Evolutionary conservation across 1,284 basidiomycete species (phyloP), one percentile per base, ranked within the genome.

Genomic region (Ceratobasidium sp.): DNA sequence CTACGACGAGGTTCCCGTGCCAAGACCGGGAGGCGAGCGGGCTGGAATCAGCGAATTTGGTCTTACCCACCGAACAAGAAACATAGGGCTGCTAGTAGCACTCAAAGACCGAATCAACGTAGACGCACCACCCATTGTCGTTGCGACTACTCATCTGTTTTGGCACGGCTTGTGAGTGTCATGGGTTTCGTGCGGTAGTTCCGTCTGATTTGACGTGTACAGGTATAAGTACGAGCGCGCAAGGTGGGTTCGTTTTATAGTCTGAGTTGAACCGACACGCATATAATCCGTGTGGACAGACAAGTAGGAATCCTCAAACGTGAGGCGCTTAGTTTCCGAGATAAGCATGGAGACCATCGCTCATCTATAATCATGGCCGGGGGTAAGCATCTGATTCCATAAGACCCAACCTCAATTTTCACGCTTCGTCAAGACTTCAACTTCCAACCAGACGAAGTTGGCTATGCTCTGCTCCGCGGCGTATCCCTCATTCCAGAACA

Each of bases 221-320:
- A 92, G 92, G 70, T 94, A 91, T 76, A 85, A 86, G 0, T 98
- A 98, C 77, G 96, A 99, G 79, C 85, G 96, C 55, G 84, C 88
- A 29, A 87, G 96, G 90, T 85, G 73, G 32, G 69, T 20, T 40
- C 31, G 25, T 31, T 54, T 25, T 60, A 40, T 31, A 4, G 27
- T 4, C 22, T 20, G 25, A 3, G 43, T 40, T 35, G 7, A 27
- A 15, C 17, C 13, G 12, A 6, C 13, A 4, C 42, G 22, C 20
- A 69, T 22, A 35, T 25, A 53, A 2, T 13, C 4, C 35, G 49
- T 49, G 32, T 34, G 68, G 22, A 42, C 73, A 92, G 91, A 76
- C 91, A 93, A 80, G 83, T 83, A 0, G 84, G 81, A 1, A 86
- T 93, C 54, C 40, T 60, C 20, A 29, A 31, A 10, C 25, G 71